Evolutionary conservation across 371 early-diverging fungal genomes (phyloP), one percentile per base, ranked within the genome.

Genomic region (Phascolomyces articulosus): DNA sequence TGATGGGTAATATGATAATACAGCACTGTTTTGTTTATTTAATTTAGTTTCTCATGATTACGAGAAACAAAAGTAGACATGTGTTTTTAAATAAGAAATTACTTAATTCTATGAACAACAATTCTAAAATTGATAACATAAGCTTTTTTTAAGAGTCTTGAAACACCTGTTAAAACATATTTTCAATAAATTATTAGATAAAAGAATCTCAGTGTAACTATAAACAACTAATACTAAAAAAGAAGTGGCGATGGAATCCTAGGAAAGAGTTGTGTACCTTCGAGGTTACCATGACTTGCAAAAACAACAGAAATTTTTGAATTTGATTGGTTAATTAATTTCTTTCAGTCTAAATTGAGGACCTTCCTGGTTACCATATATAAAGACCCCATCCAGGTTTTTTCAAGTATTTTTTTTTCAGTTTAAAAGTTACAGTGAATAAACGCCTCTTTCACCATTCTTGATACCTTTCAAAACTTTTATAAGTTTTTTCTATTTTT

Each of bases 261-360:
- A 18, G 31, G 55, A 55, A 57, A 38, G n/a, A 13, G 21, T 10
- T 57, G 57, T 63, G 63, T 63, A 63, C 63, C 63, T 55, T 41
- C n/a, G 24, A 23, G 23, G 63, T 63, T 63, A 41, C 27, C 38
- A 57, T 54, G 53, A 55, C 55, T 23, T n/a, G 15, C 57, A 31
- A 57, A n/a, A 26, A 41, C 55, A 55, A 40, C 63, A 41, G 44
- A 55, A 63, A 63, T 63, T 63, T 63, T 63, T 63, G 24, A 1
- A 4, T 31, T 2, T 62, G 54, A 62, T 62, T 62, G 62, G 62
- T 40, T 31, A 54, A 34, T 55, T 11, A 9, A 38, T 20, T 4
- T 26, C 28, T 40, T 15, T n/a, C 26, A 27, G 15, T 34, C 34
- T 34, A 34, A 34, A 34, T 34, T 21, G 40, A 51, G 51, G 51